Percentiles rank a stretch among this genome's conserved stretches.
These are phyloP conservation scores for Akanthomyces dipterigenus DNA, from an alignment of 2,329 filamentous ascomycete genomes.

Conservation along the genomic window DNA sequence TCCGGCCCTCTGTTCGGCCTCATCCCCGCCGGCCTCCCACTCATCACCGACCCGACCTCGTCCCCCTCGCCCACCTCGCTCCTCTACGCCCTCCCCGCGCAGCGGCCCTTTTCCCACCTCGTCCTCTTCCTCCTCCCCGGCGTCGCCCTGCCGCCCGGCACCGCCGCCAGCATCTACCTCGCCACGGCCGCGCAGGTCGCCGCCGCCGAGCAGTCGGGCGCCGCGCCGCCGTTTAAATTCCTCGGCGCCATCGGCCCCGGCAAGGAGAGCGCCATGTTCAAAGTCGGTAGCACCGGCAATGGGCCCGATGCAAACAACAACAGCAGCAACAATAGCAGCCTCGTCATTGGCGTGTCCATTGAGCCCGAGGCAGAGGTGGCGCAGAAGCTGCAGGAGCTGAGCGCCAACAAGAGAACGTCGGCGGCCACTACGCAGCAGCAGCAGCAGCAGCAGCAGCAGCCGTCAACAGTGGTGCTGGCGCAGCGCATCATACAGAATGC, in stretches of 20 bases:
- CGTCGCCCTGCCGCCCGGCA: slow-evolving; percentile 61
- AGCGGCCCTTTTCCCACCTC: slow-evolving; percentile 65
- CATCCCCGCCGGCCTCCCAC: slow-evolving; percentile 52
- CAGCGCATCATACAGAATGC: slow-evolving; percentile 94
- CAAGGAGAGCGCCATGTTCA: slow-evolving; percentile 90
- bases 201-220: slow-evolving; percentile 23
- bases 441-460: slow-evolving; percentile 24
- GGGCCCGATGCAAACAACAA: slow-evolving; percentile 7
- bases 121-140: slow-evolving; percentile 85
- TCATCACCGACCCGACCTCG: slow-evolving; percentile 49
- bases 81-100: slow-evolving; percentile 44
- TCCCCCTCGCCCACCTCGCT: slow-evolving; percentile 48
- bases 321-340: slow-evolving; percentile 28
- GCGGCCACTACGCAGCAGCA: slow-evolving; percentile 11
- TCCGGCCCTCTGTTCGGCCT: slow-evolving; percentile 49
- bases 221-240: slow-evolving; percentile 60
- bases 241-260: slow-evolving; percentile 84
- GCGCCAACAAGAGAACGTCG: slow-evolving; percentile 20
- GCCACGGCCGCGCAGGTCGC: slow-evolving; percentile 44
- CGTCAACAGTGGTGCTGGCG: slow-evolving; percentile 71
- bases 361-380: slow-evolving; percentile 70
- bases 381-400: slow-evolving; percentile 57
- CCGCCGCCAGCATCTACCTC: slow-evolving; percentile 86
- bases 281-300: slow-evolving; percentile 40
- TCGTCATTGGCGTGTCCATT: slow-evolving; percentile 75